These are phyloP conservation scores for Canariomyces notabilis DNA, from an alignment of 2,329 filamentous ascomycete genomes.

Conservation along the genomic window DNA sequence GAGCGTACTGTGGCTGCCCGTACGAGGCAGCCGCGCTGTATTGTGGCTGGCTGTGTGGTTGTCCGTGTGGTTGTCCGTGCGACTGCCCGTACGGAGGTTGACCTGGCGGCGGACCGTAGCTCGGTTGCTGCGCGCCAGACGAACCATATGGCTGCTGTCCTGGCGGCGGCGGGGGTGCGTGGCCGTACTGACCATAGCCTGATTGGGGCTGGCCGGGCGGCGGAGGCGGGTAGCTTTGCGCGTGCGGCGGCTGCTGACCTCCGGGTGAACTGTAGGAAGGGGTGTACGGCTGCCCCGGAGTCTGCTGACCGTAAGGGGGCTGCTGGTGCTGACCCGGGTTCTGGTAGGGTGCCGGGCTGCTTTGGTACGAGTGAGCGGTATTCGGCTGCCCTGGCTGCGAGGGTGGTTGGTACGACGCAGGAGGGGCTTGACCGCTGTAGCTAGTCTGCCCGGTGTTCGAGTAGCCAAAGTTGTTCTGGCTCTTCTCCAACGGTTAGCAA, in stretches of 20 bases:
- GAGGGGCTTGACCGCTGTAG: constrained; percentile 57
- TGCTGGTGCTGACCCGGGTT: constrained; percentile 22
- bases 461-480: constrained; percentile 60
- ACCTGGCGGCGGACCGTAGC: constrained; percentile 3
- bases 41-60: constrained; percentile 3
- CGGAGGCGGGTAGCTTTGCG: constrained; percentile 20
- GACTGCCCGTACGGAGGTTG: constrained; percentile 28
- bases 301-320: constrained; percentile 23
- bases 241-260: constrained; percentile 20
- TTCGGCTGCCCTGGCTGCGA: constrained; percentile 27
- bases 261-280: constrained; percentile 14
- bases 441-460: constrained; percentile 49
- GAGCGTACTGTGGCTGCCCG: background rate
- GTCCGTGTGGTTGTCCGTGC: background rate
- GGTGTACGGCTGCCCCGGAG: constrained; percentile 24
- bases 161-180: constrained; percentile 25
- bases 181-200: background rate
- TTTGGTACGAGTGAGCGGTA: constrained; percentile 29
- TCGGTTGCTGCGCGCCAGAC: constrained; percentile 4
- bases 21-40: constrained; percentile 12
- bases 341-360: constrained; percentile 23
- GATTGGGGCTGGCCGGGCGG: constrained; percentile 26
- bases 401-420: constrained; percentile 51
- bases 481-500: constrained; percentile 28
- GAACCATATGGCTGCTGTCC: constrained; percentile 28